Evolutionary conservation across 345 rosid genomes (phyloP).

Genomic region (Ceriops tagal): DNA sequence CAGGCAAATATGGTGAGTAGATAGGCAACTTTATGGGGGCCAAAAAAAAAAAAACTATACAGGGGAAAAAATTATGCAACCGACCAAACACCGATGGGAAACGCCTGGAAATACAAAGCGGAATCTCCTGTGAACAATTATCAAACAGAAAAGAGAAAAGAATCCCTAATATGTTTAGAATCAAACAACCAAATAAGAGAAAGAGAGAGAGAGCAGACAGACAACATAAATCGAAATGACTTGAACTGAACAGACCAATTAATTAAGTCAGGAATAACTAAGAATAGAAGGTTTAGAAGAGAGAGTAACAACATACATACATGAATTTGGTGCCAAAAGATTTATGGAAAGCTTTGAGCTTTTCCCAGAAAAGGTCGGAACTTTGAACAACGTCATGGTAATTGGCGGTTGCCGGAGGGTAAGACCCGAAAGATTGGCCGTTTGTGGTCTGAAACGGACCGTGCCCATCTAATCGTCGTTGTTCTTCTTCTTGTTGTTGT

Average conservation of each 20-base stretch:
- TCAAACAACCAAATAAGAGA: no score
- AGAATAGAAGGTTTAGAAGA: background rate
- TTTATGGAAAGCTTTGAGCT: conserved; percentile 51
- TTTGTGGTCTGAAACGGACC: conserved; percentile 23
- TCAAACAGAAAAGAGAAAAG: background rate
- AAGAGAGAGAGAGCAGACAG: conserved; percentile 3
- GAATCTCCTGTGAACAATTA: background rate
- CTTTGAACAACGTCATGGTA: conserved; percentile 59
- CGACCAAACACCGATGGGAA: background rate
- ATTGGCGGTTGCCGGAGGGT: conserved; percentile 46
- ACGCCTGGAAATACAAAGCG: background rate
- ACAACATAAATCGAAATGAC: no score
- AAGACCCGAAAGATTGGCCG: conserved; percentile 31
- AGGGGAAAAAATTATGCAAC: no score
- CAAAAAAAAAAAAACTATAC: no score
- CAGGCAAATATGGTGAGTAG: background rate
- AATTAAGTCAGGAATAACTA: background rate
- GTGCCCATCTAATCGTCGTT: no score
- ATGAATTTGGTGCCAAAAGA: conserved; percentile 47
- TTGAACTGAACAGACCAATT: no score
- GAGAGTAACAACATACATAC: conserved; percentile 32
- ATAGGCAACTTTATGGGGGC: background rate
- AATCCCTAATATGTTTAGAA: background rate
- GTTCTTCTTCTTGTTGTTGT: no score
- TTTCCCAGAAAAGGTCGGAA: conserved; percentile 69